Evolutionary conservation across 345 rosid species (phyloP).

Genomic region (Punica granatum): DNA sequence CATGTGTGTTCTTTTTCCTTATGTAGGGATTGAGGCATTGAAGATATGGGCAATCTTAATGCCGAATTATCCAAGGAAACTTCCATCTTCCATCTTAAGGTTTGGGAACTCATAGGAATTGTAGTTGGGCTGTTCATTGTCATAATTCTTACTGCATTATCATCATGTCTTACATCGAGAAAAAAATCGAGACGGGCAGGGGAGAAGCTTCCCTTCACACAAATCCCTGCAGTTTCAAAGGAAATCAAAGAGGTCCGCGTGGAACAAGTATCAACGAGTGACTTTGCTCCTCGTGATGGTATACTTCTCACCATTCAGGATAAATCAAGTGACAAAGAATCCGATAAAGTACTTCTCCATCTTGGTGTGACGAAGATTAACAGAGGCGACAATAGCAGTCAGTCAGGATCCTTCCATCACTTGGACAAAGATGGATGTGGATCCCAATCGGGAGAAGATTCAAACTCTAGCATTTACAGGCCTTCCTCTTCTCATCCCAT

Average conservation of each 20-base stretch:
- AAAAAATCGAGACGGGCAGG: constrained; percentile 58
- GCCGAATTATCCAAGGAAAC: constrained; percentile 63
- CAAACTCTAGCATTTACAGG: constrained; percentile 32
- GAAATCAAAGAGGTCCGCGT: constrained; percentile 90
- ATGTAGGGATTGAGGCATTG: constrained; percentile 19
- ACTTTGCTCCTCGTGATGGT: constrained; percentile 64
- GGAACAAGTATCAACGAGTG: constrained; percentile 58
- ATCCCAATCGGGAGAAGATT: constrained; percentile 75
- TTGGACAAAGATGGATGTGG: constrained; percentile 50
- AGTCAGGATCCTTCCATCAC: constrained; percentile 52
- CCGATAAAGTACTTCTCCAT: constrained; percentile 78
- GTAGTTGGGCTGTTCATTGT: constrained; percentile 63
- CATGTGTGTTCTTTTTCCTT: background rate
- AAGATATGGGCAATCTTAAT: constrained; percentile 65
- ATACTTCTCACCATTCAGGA: constrained; percentile 69
- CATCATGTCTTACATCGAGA: constrained; percentile 58
- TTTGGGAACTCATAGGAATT: constrained; percentile 84
- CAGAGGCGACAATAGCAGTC: constrained; percentile 51
- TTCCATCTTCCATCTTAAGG: constrained; percentile 60
- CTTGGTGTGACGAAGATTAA: constrained; percentile 56
- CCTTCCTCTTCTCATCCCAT: constrained; percentile 66
- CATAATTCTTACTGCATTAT: constrained; percentile 58
- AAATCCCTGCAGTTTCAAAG: constrained; percentile 74
- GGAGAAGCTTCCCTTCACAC: constrained; percentile 45
- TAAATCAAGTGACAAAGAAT: constrained; percentile 53